Conservation (phyloP, 495 filamentous ascomycete genomes). For the Amphirosellinia nigrospora region DNA sequence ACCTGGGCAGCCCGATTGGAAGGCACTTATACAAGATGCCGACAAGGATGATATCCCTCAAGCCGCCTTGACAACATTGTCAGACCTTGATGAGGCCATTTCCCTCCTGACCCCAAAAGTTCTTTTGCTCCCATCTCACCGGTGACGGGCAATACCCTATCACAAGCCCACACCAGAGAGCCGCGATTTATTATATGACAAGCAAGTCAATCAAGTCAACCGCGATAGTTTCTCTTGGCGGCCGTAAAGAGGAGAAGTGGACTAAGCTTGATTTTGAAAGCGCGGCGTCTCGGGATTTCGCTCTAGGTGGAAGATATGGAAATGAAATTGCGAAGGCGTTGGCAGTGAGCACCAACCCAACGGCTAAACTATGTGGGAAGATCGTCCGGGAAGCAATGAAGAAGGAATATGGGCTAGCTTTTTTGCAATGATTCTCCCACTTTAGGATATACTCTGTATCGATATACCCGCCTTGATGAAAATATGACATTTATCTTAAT, state of each 20-base stretch:
- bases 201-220: conserved; percentile 53
- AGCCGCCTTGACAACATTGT: conserved; percentile 53
- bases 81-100: conserved; percentile 73
- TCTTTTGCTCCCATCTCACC: conserved; percentile 61
- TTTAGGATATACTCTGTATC: neutral
- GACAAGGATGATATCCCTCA: conserved; percentile 39
- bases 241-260: conserved; percentile 50
- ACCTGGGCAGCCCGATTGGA: conserved; percentile 26
- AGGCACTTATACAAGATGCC: conserved; percentile 38
- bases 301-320: conserved; percentile 75
- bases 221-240: conserved; percentile 31
- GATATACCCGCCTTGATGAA: neutral
- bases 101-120: conserved; percentile 62
- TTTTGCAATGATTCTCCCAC: conserved; percentile 34
- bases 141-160: conserved; percentile 66
- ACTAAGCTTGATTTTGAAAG: conserved; percentile 67
- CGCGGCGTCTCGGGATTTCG: conserved; percentile 75
- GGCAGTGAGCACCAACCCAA: conserved; percentile 83
- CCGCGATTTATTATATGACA: conserved; percentile 69
- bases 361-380: conserved; percentile 84
- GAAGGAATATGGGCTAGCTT: conserved; percentile 66
- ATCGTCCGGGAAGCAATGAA: conserved; percentile 87
- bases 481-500: neutral
- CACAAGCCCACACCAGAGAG: conserved; percentile 79
- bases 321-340: conserved; percentile 77